Evolutionary conservation across 108 stramenopile species (phyloP), one percentile per base, ranked within the genome.

Genomic region (Parmales sp.): DNA sequence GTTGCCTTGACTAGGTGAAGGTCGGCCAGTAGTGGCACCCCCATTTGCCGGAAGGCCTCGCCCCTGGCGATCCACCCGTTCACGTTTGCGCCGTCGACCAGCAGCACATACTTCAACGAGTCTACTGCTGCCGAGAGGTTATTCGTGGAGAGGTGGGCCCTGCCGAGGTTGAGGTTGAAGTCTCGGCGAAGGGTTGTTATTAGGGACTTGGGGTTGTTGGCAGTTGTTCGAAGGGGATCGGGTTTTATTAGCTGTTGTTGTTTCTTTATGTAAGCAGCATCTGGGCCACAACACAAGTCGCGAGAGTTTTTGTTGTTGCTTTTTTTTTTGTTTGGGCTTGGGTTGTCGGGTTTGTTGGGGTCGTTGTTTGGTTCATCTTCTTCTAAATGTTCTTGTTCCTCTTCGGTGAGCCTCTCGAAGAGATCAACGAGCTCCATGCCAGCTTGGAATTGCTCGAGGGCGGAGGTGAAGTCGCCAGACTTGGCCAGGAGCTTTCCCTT

Each of bases 161-260:
- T 3, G 5, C 54, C 54, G 4, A 60, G 29, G 28, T 60, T 60
- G 3, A 60, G 54, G 54, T 60, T 60, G 54, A 60, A 60, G 28
- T 60, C 54, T 3, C 54, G 26, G 1, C 54, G 4, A 3, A 60
- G 26, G 2, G 54, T 60, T 2, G 36, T 16, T 28, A 28, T 13
- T 1, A 60, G 31, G 54, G 29, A 34, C 11, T 60, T 34, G 7
- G 29, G 31, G 54, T 60, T 60, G 26, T 60, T 34, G 7, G 29
- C 36, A 1, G 13, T 20, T 7, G 54, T 11, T 3, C 31, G 26
- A 16, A 60, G 54, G 31, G 26, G 54, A 29, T 34, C 54, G 36
- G 54, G 54, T 16, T 29, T 60, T 20, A 60, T 7, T 3, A 60
- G 26, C 28, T 34, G 54, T 16, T 60, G 54, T 34, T 60, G 54